Evolutionary conservation across 2,329 filamentous ascomycete species (phyloP).

Genomic region (Leptographium procerum): DNA sequence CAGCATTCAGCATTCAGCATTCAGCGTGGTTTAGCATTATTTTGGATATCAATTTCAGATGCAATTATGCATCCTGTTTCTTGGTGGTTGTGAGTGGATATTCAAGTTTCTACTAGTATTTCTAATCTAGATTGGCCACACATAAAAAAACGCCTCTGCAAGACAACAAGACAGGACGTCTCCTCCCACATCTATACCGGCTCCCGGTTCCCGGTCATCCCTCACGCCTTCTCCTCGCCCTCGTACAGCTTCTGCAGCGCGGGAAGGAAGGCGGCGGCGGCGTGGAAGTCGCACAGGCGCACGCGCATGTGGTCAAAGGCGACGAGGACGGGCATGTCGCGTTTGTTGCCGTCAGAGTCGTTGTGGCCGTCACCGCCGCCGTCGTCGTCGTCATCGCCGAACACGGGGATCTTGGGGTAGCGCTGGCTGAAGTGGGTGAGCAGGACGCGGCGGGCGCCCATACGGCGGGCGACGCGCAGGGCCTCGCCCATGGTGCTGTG

Average conservation of each 20-base stretch:
- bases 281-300: constrained; percentile 56
- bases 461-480: constrained; percentile 60
- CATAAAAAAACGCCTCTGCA: no score
- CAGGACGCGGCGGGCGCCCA: constrained; percentile 70
- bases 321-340: constrained; percentile 51
- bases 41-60: no score
- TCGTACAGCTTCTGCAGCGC: constrained; percentile 16
- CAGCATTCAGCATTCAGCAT: no score
- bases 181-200: no score
- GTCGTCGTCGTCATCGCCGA: constrained; percentile 19
- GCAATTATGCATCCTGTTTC: no score
- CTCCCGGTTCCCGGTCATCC: no score
- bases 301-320: constrained; percentile 74
- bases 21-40: no score
- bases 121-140: no score
- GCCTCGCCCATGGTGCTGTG: constrained; percentile 86
- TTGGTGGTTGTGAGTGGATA: no score
- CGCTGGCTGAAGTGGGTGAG: constrained; percentile 93
- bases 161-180: no score
- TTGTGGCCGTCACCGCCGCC: constrained; percentile 9
- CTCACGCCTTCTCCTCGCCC: constrained; percentile 1
- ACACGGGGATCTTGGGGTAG: constrained; percentile 63
- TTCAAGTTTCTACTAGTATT: no score
- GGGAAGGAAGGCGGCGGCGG: constrained; percentile 31
- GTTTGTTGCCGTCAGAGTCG: no score